Evolutionary conservation across 495 filamentous ascomycete species (phyloP).

Genomic region (Xylaria scruposa): DNA sequence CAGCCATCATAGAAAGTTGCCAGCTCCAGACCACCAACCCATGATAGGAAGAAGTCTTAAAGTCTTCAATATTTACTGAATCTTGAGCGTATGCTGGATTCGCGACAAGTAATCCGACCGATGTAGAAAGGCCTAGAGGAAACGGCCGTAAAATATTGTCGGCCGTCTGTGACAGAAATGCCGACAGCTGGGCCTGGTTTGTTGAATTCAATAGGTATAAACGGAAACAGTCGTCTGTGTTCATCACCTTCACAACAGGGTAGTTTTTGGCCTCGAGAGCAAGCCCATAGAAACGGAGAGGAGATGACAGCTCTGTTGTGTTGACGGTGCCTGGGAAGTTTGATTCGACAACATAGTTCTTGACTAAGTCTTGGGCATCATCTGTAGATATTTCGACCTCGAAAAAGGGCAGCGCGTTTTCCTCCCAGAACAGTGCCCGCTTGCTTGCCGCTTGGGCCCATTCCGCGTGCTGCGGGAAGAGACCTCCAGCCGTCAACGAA

Average conservation of each 20-base stretch:
- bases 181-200: slow-evolving; percentile 61
- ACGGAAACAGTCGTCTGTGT: slow-evolving; percentile 70
- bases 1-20: slow-evolving; percentile 70
- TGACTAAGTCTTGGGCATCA: slow-evolving; percentile 53
- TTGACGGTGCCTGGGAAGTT: slow-evolving; percentile 57
- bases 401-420: slow-evolving; percentile 66
- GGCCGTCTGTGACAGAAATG: slow-evolving; percentile 61
- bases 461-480: slow-evolving; percentile 55
- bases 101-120: slow-evolving; percentile 63
- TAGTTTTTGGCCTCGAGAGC: slow-evolving; percentile 61
- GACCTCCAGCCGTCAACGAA: slow-evolving; percentile 53
- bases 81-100: slow-evolving; percentile 66
- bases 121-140: slow-evolving; percentile 64
- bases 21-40: slow-evolving; percentile 72
- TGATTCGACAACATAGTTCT: slow-evolving; percentile 51
- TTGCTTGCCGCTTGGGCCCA: slow-evolving; percentile 55
- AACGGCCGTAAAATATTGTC: slow-evolving; percentile 63
- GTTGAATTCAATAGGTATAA: slow-evolving; percentile 68
- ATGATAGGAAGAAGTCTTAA: slow-evolving; percentile 64
- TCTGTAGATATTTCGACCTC: slow-evolving; percentile 51
- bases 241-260: slow-evolving; percentile 63
- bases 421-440: slow-evolving; percentile 69
- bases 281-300: slow-evolving; percentile 57
- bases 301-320: slow-evolving; percentile 28
- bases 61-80: slow-evolving; percentile 57